A percentile compares a stretch with the other conserved stretches of the same genome.
Conservation (phyloP, 768 basidiomycete species). For the Tricholoma saponaceum region DNA sequence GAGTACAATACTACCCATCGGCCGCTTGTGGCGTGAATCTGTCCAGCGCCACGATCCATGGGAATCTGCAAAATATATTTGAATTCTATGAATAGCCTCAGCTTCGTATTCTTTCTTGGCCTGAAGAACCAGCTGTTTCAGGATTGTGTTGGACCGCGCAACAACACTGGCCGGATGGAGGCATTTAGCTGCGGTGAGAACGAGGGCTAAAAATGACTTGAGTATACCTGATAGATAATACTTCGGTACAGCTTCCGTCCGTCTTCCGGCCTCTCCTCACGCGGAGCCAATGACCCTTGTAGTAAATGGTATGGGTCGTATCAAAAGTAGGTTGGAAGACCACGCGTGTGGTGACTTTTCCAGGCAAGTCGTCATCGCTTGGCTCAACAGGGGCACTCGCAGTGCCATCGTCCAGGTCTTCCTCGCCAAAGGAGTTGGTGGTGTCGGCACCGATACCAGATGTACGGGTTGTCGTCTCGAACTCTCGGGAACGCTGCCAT, state of each 20-base stretch:
- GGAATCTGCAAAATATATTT: slow-evolving; percentile 87
- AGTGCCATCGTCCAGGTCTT: slow-evolving; percentile 39
- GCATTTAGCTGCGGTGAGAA: slow-evolving; percentile 5
- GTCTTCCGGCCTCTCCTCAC: slow-evolving; percentile 67
- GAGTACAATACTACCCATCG: slow-evolving; percentile 83
- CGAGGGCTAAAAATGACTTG: slow-evolving; percentile 5
- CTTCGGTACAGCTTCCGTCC: slow-evolving; percentile 66
- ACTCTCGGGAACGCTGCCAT: slow-evolving; percentile 87
- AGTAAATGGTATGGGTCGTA: slow-evolving; percentile 87
- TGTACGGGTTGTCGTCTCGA: slow-evolving; percentile 81
- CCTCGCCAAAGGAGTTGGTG: slow-evolving; percentile 54
- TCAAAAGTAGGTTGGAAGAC: slow-evolving; percentile 88
- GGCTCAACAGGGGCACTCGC: slow-evolving; percentile 5
- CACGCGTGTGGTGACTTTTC: slow-evolving; percentile 73
- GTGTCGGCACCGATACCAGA: slow-evolving; percentile 55
- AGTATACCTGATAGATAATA: slow-evolving; percentile 64
- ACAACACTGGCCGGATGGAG: slow-evolving; percentile 52
- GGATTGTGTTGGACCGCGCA: slow-evolving; percentile 75
- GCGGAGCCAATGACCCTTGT: slow-evolving; percentile 79
- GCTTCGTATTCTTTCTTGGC: slow-evolving; percentile 90
- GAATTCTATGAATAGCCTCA: slow-evolving; percentile 80
- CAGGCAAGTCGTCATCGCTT: slow-evolving; percentile 42
- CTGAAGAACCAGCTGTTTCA: slow-evolving; percentile 85
- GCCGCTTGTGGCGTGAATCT: slow-evolving; percentile 82
- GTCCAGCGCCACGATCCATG: slow-evolving; percentile 89